phyloP scores from a whole-genome alignment of 305 asterid species.

The Lippia alba region DNA sequence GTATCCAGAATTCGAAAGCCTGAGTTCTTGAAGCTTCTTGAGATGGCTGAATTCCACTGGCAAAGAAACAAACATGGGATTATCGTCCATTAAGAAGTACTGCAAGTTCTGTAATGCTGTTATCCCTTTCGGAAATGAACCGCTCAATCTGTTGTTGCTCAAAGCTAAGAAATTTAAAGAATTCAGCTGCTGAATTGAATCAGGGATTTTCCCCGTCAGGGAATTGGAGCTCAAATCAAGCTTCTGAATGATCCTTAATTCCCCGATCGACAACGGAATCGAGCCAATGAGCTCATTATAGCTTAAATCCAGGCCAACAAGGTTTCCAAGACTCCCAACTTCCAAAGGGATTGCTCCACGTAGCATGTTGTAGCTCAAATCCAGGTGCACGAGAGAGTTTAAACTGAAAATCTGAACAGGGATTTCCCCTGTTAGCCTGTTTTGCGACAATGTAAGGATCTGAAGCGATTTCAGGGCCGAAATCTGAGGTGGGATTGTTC shows the following conservation, averaged over 20 bases:
- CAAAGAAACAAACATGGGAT: constrained; percentile 67
- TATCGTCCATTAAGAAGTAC: constrained; percentile 80
- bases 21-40: constrained; percentile 71
- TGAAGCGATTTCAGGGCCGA: constrained; percentile 69
- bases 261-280: constrained; percentile 59
- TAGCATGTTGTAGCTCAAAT: constrained; percentile 76
- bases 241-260: constrained; percentile 66
- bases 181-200: constrained; percentile 44
- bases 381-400: constrained; percentile 68
- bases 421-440: constrained; percentile 57
- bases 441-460: constrained; percentile 81
- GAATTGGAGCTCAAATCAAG: constrained; percentile 79
- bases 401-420: constrained; percentile 54
- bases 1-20: constrained; percentile 79
- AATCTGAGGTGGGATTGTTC: constrained; percentile 67
- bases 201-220: constrained; percentile 65
- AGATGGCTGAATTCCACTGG: constrained; percentile 62
- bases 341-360: constrained; percentile 54
- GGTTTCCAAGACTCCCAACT: constrained; percentile 53
- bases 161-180: constrained; percentile 72
- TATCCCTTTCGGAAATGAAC: constrained; percentile 56
- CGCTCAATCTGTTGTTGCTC: constrained; percentile 66
- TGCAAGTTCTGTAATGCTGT: constrained; percentile 53
- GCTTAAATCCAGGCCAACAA: constrained; percentile 78
- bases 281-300: constrained; percentile 56